Conservation (phyloP, 1,284 basidiomycete species). For the Cryptococcus jaspeensis region DNA sequence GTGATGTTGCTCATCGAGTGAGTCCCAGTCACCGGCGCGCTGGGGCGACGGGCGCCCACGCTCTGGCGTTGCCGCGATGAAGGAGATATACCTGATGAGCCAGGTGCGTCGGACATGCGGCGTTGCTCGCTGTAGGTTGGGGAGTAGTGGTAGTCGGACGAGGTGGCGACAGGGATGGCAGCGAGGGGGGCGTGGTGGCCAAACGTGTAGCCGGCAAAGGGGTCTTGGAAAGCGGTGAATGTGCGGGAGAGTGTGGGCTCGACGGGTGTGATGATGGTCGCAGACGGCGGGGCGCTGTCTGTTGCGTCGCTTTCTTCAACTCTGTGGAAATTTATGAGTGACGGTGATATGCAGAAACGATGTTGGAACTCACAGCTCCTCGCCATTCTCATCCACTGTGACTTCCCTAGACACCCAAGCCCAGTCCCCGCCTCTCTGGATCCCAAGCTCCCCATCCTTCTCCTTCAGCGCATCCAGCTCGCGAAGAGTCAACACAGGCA, state of each 20-base stretch:
- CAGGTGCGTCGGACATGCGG: slow-evolving; percentile 19
- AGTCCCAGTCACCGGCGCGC: slow-evolving; percentile 5
- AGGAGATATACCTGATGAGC: background rate
- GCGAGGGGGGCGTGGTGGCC: background rate
- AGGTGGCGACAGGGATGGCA: slow-evolving; percentile 17
- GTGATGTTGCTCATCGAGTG: slow-evolving; percentile 6
- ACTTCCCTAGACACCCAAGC: slow-evolving; percentile 35
- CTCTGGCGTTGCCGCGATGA: background rate
- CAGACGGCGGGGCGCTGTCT: background rate
- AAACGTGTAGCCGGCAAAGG: slow-evolving; percentile 13
- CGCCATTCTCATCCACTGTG: slow-evolving; percentile 12
- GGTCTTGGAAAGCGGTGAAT: slow-evolving; percentile 20
- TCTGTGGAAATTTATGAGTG: background rate
- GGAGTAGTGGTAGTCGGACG: slow-evolving; percentile 24
- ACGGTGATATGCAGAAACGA: background rate
- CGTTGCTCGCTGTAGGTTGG: slow-evolving; percentile 15
- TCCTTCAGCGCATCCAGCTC: slow-evolving; percentile 35
- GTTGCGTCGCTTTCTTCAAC: background rate
- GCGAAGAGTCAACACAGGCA: slow-evolving; percentile 37
- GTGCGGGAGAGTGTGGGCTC: slow-evolving; percentile 6
- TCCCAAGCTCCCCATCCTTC: slow-evolving; percentile 42
- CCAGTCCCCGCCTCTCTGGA: slow-evolving; percentile 34
- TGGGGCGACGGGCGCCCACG: slow-evolving; percentile 10
- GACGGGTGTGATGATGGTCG: slow-evolving; percentile 5
- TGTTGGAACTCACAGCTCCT: slow-evolving; percentile 9